phyloP scores from a whole-genome alignment of 2,329 filamentous ascomycete species.

The Aspergillus sp. region DNA sequence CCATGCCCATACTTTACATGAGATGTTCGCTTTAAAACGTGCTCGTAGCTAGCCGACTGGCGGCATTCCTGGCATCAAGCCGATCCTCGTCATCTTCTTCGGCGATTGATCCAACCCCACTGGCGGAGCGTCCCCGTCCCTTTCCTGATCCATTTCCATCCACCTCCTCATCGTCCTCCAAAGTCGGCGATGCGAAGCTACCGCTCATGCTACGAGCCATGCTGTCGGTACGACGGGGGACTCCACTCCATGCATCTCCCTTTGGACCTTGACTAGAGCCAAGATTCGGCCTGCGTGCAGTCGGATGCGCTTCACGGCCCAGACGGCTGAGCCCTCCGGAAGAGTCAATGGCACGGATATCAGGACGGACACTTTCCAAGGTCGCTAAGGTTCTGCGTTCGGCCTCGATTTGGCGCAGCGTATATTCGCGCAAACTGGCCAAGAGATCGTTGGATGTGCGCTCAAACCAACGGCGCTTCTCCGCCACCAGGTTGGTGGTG shows the following conservation, averaged over 20 bases:
- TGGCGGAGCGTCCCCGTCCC: conserved; percentile 44
- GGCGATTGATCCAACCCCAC: conserved; percentile 39
- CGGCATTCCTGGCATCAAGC: conserved; percentile 91
- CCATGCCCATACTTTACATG: conserved; percentile 31
- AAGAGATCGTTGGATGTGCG: conserved; percentile 82
- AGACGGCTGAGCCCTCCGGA: conserved; percentile 85
- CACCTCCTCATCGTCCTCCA: conserved; percentile 58
- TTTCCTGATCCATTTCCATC: conserved; percentile 37
- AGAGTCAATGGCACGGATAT: conserved; percentile 87
- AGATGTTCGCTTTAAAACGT: conserved; percentile 62
- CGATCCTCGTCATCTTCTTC: conserved; percentile 77
- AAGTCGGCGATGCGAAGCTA: conserved; percentile 60
- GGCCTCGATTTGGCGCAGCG: conserved; percentile 89
- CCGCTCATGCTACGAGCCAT: conserved; percentile 72
- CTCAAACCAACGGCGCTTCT: conserved; percentile 86
- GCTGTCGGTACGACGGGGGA: conserved; percentile 77
- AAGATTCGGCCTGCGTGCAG: conserved; percentile 66
- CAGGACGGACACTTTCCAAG: conserved; percentile 87
- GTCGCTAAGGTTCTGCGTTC: conserved; percentile 88
- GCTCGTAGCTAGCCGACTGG: conserved; percentile 86
- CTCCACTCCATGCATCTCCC: conserved; percentile 97
- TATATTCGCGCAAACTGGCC: conserved; percentile 81
- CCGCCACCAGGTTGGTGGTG: conserved; percentile 79
- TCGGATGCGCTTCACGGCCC: conserved; percentile 81
- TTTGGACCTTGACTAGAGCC: conserved; percentile 90